These are phyloP conservation scores for Phytopythium montanum DNA, from an alignment of 352 stramenopile species.

Conservation along the genomic window DNA sequence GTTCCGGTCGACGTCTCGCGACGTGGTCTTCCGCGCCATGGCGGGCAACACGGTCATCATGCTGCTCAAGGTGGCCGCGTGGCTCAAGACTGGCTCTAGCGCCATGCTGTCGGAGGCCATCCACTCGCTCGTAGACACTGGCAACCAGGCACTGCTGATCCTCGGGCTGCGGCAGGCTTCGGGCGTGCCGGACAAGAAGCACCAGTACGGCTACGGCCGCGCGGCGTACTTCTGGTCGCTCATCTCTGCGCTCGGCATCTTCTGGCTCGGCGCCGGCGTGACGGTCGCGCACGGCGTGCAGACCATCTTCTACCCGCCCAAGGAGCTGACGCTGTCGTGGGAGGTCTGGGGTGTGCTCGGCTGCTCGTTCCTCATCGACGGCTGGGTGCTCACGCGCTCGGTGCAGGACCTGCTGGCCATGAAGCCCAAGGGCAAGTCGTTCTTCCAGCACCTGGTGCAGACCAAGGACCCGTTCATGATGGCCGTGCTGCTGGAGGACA, in stretches of 20 bases:
- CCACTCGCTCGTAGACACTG: constrained; percentile 96
- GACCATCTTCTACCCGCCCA: constrained; percentile 70
- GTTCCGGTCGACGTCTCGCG: constrained; percentile 72
- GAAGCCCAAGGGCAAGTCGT: constrained; percentile 68
- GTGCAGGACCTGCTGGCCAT: constrained; percentile 78
- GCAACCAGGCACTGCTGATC: constrained; percentile 94
- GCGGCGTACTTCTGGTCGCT: constrained; percentile 99
- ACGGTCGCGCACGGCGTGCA: constrained; percentile 92
- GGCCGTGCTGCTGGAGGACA: constrained; percentile 96
- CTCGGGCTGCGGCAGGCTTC: constrained; percentile 79
- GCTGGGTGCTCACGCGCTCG: constrained; percentile 93
- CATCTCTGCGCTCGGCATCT: constrained; percentile 97
- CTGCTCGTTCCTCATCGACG: constrained; percentile 95
- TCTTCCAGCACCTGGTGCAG: constrained; percentile 62
- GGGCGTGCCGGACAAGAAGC: constrained; percentile 89
- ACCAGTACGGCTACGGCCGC: constrained; percentile 98
- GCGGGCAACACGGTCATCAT: constrained; percentile 95
- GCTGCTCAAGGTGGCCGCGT: constrained; percentile 65
- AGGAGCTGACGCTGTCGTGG: constrained; percentile 68
- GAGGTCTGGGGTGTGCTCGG: constrained; percentile 96
- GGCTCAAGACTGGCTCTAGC: constrained; percentile 90
- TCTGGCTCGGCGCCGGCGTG: constrained; percentile 95
- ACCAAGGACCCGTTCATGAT: constrained; percentile 96
- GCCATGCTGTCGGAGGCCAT: constrained; percentile 98
- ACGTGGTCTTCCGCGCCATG: constrained; percentile 88